Evolutionary conservation across 1,139 yeast genomes (phyloP), one percentile per base, ranked within the genome.

Genomic region (Debaryomyces fabryi): DNA sequence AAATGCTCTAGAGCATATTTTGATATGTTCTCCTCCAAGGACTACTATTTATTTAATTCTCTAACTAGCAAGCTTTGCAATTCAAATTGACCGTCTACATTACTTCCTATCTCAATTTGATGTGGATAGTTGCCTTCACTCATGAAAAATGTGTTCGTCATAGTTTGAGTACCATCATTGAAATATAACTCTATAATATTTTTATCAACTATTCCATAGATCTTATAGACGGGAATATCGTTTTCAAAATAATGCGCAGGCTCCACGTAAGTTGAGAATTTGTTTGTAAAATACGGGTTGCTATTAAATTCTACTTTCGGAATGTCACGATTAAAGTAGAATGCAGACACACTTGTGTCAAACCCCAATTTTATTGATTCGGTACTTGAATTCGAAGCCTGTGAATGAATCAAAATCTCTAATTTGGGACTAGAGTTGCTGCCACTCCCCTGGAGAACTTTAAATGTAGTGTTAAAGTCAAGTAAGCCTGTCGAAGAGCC

Each of bases 181-280:
- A 64, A 58, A 52, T 53, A 64, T n/a, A 65, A 39, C 48, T 65
- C 70, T 18, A 59, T 24, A 37, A 64, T 53, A 44, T 62, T 60
- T 41, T 56, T 55, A 45, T 66, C 70, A 25, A 64, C 52, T 20
- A 66, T 46, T 39, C 66, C 69, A 37, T 58, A 57, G 10, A 65
- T 55, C 34, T 60, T 58, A 54, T 52, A 49, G 3, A 49, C 18
- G 16, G 40, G 30, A 16, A 27, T 23, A 20, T 37, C 38, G 59
- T 48, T 34, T 15, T 43, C 47, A 42, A 35, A 49, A 10, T 33
- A 37, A 4, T 29, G 20, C 18, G 33, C n/a, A 6, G 55, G 58
- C 32, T 55, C 53, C 12, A 52, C 48, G 33, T 52, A 54, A 3
- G 47, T 32, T 2, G 58, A 51, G 20, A 53, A 36, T 39, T 52